Conservation (phyloP, 345 rosid species). For the Lepidium africanum region DNA sequence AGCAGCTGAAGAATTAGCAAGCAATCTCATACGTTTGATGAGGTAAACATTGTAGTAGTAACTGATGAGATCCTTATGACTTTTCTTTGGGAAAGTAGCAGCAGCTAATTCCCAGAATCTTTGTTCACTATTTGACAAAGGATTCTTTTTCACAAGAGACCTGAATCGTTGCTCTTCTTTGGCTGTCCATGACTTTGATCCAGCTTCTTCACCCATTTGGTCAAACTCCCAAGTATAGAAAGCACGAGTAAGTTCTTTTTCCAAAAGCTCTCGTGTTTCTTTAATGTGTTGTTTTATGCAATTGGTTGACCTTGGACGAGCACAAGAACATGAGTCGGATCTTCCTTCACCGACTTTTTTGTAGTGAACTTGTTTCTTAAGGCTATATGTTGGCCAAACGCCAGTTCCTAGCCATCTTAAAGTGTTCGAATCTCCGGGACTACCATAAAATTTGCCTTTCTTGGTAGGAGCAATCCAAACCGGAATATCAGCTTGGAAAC, state of each 20-base stretch:
- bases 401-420: conserved; percentile 39
- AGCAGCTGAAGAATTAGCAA: conserved; percentile 11
- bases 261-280: conserved; percentile 25
- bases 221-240: conserved; percentile 39
- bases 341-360: conserved; percentile 34
- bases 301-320: conserved; percentile 22
- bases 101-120: conserved; percentile 31
- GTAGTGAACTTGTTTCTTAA: conserved; percentile 9
- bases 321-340: conserved; percentile 32
- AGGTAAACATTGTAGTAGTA: conserved; percentile 42
- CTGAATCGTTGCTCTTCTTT: conserved; percentile 31
- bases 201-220: conserved; percentile 37
- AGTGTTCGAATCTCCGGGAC: conserved; percentile 30
- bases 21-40: conserved; percentile 29
- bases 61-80: conserved; percentile 23
- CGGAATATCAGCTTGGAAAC: conserved; percentile 45
- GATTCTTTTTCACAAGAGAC: conserved; percentile 22
- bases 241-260: conserved; percentile 27
- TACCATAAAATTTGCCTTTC: conserved; percentile 16
- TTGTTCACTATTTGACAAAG: background rate
- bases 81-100: conserved; percentile 27
- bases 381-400: conserved; percentile 36
- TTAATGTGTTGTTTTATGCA: conserved; percentile 29
- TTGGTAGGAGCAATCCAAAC: conserved; percentile 30
- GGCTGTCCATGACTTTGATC: conserved; percentile 32